Base-by-base conservation (phyloP, 108 stramenopile species). In the Skeletonema tropicum region DNA sequence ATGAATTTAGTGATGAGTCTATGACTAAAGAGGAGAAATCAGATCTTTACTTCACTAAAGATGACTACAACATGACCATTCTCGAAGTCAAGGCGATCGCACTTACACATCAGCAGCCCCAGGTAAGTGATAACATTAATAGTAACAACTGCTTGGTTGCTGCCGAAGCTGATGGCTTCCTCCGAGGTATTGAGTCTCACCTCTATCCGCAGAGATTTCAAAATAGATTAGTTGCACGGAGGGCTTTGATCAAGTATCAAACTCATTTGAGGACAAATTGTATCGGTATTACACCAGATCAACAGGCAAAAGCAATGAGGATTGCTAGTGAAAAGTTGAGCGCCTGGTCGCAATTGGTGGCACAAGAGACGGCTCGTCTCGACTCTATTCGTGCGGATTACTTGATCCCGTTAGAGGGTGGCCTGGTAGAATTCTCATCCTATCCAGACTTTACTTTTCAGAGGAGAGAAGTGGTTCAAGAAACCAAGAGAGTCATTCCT, bases 191-290 rank as follows among this genome's bases (percentile, higher is more conserved):
- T 42, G 71, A 73, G 19, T 14, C 61, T n/a, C 13, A 15, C 45
- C 17, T 73, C 38, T 64, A 29, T 29, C 61, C 62, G 19, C 19
- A 31, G n/a, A 35, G 58, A 35, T 59, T 39, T 12, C 25, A 15
- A 32, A 63, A 73, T 62, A 73, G 3, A 41, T 30, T 36, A 10
- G 11, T 73, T 14, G 42, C 45, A 21, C 35, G 6, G 11, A 63
- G 26, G 26, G 31, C 71, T 5, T 15, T 73, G 31, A 7, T 73
- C 46, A 73, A 73, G 62, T 73, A 73, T 52, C 48, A 73, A 19
- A 61, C 23, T 4, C 36, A 31, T 14, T 45, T 64, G 62, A 46
- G 32, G 6, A n/a, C 38, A 14, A 36, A 73, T 31, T 48, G 17
- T 48, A 7, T 8, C 12, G 30, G 8, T 41, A 36, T 25, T 45